Conservation (phyloP, 805 yeast genomes). For the Ogataea siamensis region DNA sequence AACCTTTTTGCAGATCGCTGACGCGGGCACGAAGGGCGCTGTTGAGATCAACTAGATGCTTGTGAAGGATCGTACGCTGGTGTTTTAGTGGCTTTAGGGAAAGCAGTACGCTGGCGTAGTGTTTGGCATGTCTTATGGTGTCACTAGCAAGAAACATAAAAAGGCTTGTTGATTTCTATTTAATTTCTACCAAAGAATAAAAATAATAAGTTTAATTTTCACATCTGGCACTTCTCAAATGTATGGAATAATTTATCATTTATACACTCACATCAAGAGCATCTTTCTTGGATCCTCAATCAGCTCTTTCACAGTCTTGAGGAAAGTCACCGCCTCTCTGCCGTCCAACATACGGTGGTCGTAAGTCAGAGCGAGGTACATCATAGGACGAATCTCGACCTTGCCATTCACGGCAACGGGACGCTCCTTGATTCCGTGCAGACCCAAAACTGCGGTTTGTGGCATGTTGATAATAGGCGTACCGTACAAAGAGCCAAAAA, state of each 20-base stretch:
- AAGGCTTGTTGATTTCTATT: neutral
- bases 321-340: conserved; percentile 96
- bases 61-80: conserved; percentile 17
- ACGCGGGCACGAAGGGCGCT: conserved; percentile 17
- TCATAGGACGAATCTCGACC: conserved; percentile 97
- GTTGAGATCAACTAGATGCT: conserved; percentile 18
- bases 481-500: conserved; percentile 95
- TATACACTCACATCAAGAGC: conserved; percentile 50
- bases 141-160: conserved; percentile 8
- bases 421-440: conserved; percentile 97
- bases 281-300: conserved; percentile 99
- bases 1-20: conserved; percentile 22
- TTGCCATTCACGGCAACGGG: conserved; percentile 96
- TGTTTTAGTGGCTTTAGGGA: conserved; percentile 15
- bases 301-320: conserved; percentile 92
- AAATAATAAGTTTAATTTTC: neutral
- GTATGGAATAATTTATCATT: conserved; percentile 2
- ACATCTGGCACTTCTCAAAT: neutral
- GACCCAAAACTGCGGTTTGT: conserved; percentile 96
- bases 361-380: conserved; percentile 97
- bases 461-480: conserved; percentile 98
- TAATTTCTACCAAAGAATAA: neutral
- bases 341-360: conserved; percentile 98
- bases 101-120: conserved; percentile 19
- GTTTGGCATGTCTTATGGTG: neutral